Evolutionary conservation across 331 rosid genomes (phyloP).

Genomic region (Spiraea crenata): DNA sequence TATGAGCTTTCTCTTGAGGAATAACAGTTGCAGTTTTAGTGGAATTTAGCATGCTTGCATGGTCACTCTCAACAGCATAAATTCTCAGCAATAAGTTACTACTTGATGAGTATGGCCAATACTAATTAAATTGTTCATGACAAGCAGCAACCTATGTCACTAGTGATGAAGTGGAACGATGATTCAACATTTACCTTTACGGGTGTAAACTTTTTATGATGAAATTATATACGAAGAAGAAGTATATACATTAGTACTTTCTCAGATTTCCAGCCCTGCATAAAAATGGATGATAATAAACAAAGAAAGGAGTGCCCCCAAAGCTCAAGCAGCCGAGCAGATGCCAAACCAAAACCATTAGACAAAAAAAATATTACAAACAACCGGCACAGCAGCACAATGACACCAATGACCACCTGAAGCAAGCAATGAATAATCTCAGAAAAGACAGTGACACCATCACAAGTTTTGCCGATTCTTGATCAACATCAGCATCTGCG

Average conservation of each 20-base stretch:
- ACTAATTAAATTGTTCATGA: not conserved
- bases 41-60: too few species aligned
- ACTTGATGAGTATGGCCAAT: not conserved
- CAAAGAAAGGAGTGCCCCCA: not conserved
- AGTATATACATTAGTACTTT: too few species aligned
- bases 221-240: too few species aligned
- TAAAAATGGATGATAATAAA: not conserved
- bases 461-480: not conserved
- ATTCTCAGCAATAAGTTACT: not conserved
- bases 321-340: not conserved
- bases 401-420: not conserved
- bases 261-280: too few species aligned
- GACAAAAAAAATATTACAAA: not conserved
- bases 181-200: too few species aligned
- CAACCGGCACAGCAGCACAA: conserved; percentile 10
- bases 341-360: conserved; percentile 2
- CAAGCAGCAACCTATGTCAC: too few species aligned
- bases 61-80: not conserved
- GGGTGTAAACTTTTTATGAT: too few species aligned
- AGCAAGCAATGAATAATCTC: conserved; percentile 11
- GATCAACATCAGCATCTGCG: conserved; percentile 3
- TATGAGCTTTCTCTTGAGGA: too few species aligned
- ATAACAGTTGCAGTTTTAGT: too few species aligned
- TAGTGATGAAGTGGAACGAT: too few species aligned
- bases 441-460: not conserved